Base-by-base conservation (phyloP, 306 rosid genomes). In the Cucurbita ficifolia region DNA sequence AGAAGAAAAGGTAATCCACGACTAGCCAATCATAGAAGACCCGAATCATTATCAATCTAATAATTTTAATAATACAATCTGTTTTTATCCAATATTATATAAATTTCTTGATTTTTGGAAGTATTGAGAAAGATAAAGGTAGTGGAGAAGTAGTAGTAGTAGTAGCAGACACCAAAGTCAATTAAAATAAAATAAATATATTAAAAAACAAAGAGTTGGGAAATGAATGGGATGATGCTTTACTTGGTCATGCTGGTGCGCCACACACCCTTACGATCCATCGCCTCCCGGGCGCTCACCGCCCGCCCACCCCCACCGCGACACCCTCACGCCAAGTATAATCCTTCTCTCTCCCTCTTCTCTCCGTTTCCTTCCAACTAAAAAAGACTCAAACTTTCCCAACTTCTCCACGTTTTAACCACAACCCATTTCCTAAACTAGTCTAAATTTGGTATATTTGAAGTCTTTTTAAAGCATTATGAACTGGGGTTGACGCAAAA, bases 241-340 rank as follows among this genome's bases (percentile, higher is more conserved):
- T 86, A 79, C 92, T 86, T 87, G 74, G n/a, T 81, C 83, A 84
- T 80, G 86, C 78, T 84, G 84, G 78, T 74, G 82, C 80, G 70
- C 17, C 9, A 61, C 77, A 46, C 58, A 70, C 74, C 71, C 60
- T 88, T 84, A 78, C 85, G 86, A 85, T 88, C 87, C 88, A 68
- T 68, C 0, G 40, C 56, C 73, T 45, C 56, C 56, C 46, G 73
- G 56, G 8, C 83, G 80, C 81, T 68, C 0, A 21, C 56, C 73
- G 46, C 56, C 56, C 46, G 73, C 56, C 21, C 83, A 81, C 82
- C 68, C 57, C n/a, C 78, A 60, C 67, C 63, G 5, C 38, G 22
- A 80, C 77, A 72, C 82, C 84, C 84, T 73, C 72, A 88, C 89
- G 86, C 92, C 77, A 87, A 85, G 92, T 48, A 49, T 70, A 88